Evolutionary conservation across 1,284 basidiomycete genomes (phyloP).

Genomic region (Puccinia coronata): DNA sequence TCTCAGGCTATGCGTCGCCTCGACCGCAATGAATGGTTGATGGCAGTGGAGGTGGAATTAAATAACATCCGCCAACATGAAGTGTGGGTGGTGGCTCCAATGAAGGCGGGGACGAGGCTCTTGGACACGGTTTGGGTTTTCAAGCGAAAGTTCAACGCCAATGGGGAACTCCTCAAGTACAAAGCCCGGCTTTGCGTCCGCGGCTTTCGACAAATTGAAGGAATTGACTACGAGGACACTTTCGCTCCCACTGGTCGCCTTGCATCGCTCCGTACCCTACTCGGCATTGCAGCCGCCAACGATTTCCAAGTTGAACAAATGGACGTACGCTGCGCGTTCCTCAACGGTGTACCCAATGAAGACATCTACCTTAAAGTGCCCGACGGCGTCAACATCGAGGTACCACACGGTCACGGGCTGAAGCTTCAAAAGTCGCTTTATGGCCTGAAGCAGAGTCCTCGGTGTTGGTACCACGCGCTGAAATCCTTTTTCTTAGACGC

Average conservation of each 20-base stretch:
- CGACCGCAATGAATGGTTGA: neutral
- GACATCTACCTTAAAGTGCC: no score
- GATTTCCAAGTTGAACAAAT: slow-evolving; percentile 3
- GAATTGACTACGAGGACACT: neutral
- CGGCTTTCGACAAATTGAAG: neutral
- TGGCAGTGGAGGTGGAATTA: neutral
- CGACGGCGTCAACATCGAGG: no score
- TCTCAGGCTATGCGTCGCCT: neutral
- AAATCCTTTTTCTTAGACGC: neutral
- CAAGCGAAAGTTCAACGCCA: neutral
- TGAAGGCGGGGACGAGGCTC: neutral
- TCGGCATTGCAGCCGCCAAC: neutral
- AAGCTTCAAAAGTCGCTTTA: slow-evolving; percentile 2
- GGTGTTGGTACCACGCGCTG: slow-evolving; percentile 3
- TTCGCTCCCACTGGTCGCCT: neutral
- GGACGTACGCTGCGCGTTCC: neutral
- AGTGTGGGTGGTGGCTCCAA: neutral
- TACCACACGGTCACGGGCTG: no score
- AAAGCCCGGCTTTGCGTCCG: neutral
- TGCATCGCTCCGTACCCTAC: neutral
- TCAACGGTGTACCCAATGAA: neutral
- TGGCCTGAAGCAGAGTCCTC: slow-evolving; percentile 12
- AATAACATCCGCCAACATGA: neutral
- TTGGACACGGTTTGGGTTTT: slow-evolving; percentile 5
- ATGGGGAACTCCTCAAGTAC: neutral